phyloP scores from a whole-genome alignment of 2,329 filamentous ascomycete species.

The Monosporascus sp. region DNA sequence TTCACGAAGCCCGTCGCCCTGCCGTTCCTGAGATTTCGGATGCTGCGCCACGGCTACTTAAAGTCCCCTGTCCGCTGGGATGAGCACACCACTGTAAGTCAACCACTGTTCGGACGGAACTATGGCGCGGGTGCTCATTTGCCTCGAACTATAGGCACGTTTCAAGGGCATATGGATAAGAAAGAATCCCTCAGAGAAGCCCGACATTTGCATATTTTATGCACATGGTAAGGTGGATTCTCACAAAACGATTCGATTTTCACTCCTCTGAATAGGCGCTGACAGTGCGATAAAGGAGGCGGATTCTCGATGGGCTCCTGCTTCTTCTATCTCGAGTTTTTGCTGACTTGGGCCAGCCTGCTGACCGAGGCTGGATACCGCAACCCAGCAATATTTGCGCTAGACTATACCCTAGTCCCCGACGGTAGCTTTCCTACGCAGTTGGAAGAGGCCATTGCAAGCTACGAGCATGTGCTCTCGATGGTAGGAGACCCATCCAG shows the following conservation, averaged over 20 bases:
- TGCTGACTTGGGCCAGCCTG: constrained; percentile 65
- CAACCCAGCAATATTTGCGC: constrained; percentile 72
- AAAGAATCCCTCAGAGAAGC: constrained; percentile 50
- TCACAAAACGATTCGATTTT: background rate
- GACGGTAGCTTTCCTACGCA: constrained; percentile 69
- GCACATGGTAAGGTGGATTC: constrained; percentile 55
- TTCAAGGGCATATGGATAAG: constrained; percentile 67
- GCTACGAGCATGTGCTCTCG: constrained; percentile 64
- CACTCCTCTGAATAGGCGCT: constrained; percentile 4
- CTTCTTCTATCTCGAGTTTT: constrained; percentile 81
- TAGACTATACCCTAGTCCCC: constrained; percentile 77
- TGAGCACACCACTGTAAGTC: constrained; percentile 44
- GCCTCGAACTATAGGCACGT: constrained; percentile 29
- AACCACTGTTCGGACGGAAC: background rate
- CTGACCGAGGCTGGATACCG: constrained; percentile 59
- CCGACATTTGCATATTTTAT: constrained; percentile 79
- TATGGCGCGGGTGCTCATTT: constrained; percentile 7
- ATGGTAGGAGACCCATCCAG: constrained; percentile 51
- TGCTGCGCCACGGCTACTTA: constrained; percentile 66
- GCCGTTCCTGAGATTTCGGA: constrained; percentile 69
- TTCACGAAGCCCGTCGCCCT: constrained; percentile 68
- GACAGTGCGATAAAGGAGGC: constrained; percentile 51
- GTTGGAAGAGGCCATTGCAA: constrained; percentile 61
- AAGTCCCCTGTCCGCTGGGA: constrained; percentile 59
- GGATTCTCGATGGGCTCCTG: constrained; percentile 79